These are phyloP conservation scores for Starmerella kuoi DNA, from an alignment of 805 yeast species.

Conservation along the genomic window DNA sequence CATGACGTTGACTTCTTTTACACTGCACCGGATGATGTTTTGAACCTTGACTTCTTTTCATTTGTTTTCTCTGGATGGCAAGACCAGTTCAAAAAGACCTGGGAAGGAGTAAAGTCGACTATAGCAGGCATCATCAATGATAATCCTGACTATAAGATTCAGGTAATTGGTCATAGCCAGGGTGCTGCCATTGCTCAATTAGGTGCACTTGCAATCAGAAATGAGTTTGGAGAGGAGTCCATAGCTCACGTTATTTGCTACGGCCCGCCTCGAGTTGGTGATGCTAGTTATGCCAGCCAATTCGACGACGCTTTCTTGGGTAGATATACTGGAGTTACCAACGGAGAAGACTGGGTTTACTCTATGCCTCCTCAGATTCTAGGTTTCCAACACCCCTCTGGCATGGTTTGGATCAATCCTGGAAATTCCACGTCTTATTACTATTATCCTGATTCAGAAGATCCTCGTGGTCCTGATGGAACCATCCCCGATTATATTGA, in stretches of 20 bases:
- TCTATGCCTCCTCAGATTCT: not conserved
- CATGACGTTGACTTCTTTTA: not conserved
- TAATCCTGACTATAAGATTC: not conserved
- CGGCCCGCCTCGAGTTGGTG: not conserved
- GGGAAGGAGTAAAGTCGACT: not conserved
- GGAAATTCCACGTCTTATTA: not conserved
- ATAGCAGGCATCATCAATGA: not conserved
- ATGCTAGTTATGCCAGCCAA: not conserved
- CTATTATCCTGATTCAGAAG: not conserved
- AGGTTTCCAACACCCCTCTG: not conserved
- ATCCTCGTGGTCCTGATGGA: not conserved
- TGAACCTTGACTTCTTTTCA: not conserved
- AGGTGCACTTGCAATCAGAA: not conserved
- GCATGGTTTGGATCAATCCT: not conserved
- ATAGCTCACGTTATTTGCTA: not conserved
- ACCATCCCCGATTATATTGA: not conserved
- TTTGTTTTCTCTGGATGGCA: not conserved
- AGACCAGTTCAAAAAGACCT: not conserved
- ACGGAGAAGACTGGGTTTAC: not conserved
- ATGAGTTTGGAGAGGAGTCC: not conserved
- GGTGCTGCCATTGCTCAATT: conserved; percentile 1
- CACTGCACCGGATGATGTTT: not conserved
- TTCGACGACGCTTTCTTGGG: not conserved
- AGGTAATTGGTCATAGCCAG: conserved; percentile 1
- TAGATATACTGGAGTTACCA: not conserved